Conservation (phyloP, 169 alveolate species). For the Babesia gibsoni region DNA sequence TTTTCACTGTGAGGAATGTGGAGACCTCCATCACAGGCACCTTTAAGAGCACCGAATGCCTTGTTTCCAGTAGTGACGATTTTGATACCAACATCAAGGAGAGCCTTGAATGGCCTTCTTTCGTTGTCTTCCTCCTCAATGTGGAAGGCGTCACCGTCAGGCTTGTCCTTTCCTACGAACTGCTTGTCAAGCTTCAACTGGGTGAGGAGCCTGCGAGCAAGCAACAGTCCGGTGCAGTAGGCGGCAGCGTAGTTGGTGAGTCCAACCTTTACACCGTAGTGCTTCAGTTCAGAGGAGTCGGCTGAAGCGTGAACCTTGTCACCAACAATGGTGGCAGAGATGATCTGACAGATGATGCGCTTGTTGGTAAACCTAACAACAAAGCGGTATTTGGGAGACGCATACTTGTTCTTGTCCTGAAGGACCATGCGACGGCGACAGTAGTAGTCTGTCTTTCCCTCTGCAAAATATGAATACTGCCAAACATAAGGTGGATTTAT, state of each 20-base stretch:
- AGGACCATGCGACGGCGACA: slow-evolving; percentile 96
- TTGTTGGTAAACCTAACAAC: slow-evolving; percentile 96
- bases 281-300: slow-evolving; percentile 93
- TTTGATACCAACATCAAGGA: slow-evolving; percentile 98
- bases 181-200: slow-evolving; percentile 88
- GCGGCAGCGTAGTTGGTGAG: slow-evolving; percentile 99
- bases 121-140: slow-evolving; percentile 90
- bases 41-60: slow-evolving; percentile 99
- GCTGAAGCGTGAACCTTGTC: slow-evolving; percentile 97
- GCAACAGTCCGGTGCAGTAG: slow-evolving; percentile 96
- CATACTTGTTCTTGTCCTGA: slow-evolving; percentile 99
- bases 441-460: slow-evolving; percentile 99
- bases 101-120: slow-evolving; percentile 98
- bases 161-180: slow-evolving; percentile 91
- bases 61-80: slow-evolving; percentile 99
- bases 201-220: slow-evolving; percentile 96
- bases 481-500: not conserved
- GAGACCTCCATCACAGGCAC: slow-evolving; percentile 99
- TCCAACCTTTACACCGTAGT: slow-evolving; percentile 98
- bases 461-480: slow-evolving; percentile 65
- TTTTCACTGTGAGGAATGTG: slow-evolving; percentile 98
- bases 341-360: slow-evolving; percentile 93
- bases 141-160: slow-evolving; percentile 95
- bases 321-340: slow-evolving; percentile 96
- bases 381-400: slow-evolving; percentile 98